Conservation (phyloP, 192 early-diverging fungal species). For the Lunasporangiospora selenospora region DNA sequence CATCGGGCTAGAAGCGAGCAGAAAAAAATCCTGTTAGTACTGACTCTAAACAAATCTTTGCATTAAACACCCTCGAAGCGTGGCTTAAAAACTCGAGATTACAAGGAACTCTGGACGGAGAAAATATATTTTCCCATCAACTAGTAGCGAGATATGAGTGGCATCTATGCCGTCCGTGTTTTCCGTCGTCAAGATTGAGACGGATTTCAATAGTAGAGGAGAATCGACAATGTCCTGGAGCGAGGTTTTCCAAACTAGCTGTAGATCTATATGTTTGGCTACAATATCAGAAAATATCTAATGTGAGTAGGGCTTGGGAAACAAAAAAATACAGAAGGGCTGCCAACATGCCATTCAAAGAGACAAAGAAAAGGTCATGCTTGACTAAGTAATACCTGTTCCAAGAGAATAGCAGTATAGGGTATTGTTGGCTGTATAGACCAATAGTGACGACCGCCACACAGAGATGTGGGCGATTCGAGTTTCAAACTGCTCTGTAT, state of each 20-base stretch:
- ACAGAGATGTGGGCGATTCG: slow-evolving; percentile 61
- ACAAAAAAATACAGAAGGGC: not conserved
- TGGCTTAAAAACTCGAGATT: too few species aligned
- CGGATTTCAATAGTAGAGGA: slow-evolving; percentile 30
- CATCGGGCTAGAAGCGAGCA: slow-evolving; percentile 40
- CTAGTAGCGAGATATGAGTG: slow-evolving; percentile 70
- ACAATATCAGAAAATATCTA: not conserved
- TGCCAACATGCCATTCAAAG: too few species aligned
- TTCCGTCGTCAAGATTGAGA: slow-evolving; percentile 37
- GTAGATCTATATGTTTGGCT: slow-evolving; percentile 44
- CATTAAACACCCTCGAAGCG: too few species aligned
- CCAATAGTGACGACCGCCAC: slow-evolving; percentile 60
- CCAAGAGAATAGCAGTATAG: slow-evolving; percentile 48
- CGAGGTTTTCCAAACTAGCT: slow-evolving; percentile 42
- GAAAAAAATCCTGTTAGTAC: too few species aligned
- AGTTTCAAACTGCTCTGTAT: slow-evolving; percentile 55
- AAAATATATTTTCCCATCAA: slow-evolving; percentile 71
- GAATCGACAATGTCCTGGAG: slow-evolving; percentile 46
- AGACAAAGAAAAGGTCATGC: not conserved
- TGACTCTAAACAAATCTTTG: too few species aligned
- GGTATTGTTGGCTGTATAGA: slow-evolving; percentile 65
- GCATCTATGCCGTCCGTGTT: slow-evolving; percentile 46
- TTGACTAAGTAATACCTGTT: slow-evolving; percentile 8
- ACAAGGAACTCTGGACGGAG: slow-evolving; percentile 61
- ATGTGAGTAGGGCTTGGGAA: not conserved